phyloP scores from a whole-genome alignment of 2,329 filamentous ascomycete genomes.

The Nigrospora sphaerica region DNA sequence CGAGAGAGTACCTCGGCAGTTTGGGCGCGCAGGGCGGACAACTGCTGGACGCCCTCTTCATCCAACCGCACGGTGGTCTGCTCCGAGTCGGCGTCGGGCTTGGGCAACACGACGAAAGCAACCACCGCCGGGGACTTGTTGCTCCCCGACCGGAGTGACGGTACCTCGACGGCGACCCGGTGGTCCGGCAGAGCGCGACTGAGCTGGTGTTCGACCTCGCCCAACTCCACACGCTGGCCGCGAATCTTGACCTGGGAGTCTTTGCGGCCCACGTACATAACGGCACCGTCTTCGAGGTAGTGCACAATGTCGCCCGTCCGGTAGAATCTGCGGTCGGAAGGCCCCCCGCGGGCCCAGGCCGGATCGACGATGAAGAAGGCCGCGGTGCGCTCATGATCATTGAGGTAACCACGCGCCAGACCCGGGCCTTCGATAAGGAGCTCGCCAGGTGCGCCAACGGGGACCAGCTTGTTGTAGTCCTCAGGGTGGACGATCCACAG shows the following conservation, averaged over 20 bases:
- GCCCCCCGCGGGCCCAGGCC: not conserved
- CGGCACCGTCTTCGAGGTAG: slow-evolving; percentile 17
- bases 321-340: slow-evolving; percentile 5
- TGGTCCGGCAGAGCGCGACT: not conserved
- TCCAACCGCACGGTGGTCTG: too few relatives aligned
- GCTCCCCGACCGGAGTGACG: too few relatives aligned
- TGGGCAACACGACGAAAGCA: too few relatives aligned
- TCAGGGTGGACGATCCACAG: slow-evolving; percentile 6
- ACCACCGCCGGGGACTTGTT: too few relatives aligned
- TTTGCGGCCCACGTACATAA: slow-evolving; percentile 24
- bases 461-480: slow-evolving; percentile 3
- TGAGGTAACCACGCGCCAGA: slow-evolving; percentile 21
- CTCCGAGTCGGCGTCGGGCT: too few relatives aligned
- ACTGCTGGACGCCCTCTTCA: too few relatives aligned
- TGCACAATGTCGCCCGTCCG: slow-evolving; percentile 13
- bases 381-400: slow-evolving; percentile 9
- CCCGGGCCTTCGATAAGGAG: slow-evolving; percentile 6
- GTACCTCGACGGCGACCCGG: too few relatives aligned
- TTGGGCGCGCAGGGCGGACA: too few relatives aligned
- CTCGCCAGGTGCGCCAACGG: slow-evolving; percentile 5
- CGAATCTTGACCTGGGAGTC: slow-evolving; percentile 31
- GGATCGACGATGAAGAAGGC: slow-evolving; percentile 15
- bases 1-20: too few relatives aligned
- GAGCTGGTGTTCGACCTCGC: slow-evolving; percentile 23
- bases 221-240: slow-evolving; percentile 32